Conservation (phyloP, 2,329 filamentous ascomycete species). For the Dryadomyces quercus-mongolicae region DNA sequence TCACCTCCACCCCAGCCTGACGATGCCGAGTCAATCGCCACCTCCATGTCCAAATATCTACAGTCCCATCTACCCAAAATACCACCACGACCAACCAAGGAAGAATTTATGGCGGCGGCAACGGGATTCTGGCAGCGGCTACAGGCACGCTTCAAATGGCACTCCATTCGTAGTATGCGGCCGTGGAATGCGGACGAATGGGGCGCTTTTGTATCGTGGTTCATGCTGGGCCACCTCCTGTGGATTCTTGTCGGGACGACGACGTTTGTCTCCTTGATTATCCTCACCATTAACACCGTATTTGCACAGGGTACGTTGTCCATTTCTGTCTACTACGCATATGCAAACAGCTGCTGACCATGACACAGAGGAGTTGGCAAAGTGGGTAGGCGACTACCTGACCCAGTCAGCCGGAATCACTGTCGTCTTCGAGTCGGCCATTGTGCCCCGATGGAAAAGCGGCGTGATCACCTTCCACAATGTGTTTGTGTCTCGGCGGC, state of each 20-base stretch:
- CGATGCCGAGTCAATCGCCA: slow-evolving; percentile 30
- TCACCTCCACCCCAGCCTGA: slow-evolving; percentile 10
- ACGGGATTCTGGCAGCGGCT: slow-evolving; percentile 87
- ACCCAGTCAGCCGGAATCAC: slow-evolving; percentile 88
- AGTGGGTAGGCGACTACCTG: slow-evolving; percentile 90
- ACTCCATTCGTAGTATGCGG: slow-evolving; percentile 83
- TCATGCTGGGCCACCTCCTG: slow-evolving; percentile 81
- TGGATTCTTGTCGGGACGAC: slow-evolving; percentile 97
- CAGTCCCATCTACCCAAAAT: slow-evolving; percentile 51
- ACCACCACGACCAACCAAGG: slow-evolving; percentile 82
- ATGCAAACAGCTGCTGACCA: too few relatives aligned
- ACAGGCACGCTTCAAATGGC: slow-evolving; percentile 93
- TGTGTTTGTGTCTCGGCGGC: slow-evolving; percentile 85
- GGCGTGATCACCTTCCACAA: slow-evolving; percentile 95
- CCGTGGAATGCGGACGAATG: slow-evolving; percentile 97
- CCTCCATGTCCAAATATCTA: slow-evolving; percentile 46
- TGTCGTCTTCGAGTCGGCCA: slow-evolving; percentile 93
- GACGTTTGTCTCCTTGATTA: slow-evolving; percentile 87
- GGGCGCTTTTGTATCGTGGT: slow-evolving; percentile 90
- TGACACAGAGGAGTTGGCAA: slow-evolving; percentile 67
- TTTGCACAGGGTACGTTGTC: slow-evolving; percentile 66
- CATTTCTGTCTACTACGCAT: neutral
- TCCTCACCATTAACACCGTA: slow-evolving; percentile 88
- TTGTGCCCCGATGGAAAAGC: slow-evolving; percentile 90
- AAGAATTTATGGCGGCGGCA: slow-evolving; percentile 82